phyloP scores from a whole-genome alignment of 345 rosid species.

The Carallia pectinifolia region DNA sequence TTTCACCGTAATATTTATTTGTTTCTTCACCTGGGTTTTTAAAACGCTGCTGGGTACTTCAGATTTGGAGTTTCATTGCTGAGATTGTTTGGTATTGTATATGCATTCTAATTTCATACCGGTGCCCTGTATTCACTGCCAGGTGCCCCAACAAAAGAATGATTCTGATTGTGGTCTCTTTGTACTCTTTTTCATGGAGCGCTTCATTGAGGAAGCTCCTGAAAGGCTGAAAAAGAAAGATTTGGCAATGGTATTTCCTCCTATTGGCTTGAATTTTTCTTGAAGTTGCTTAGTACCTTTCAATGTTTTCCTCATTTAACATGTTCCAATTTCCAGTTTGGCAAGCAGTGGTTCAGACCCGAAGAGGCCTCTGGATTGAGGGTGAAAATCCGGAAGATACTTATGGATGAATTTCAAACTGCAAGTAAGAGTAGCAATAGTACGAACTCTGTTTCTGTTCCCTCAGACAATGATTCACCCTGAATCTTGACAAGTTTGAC shows the following conservation, averaged over 20 bases:
- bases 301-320: neutral
- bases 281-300: neutral
- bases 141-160: slow-evolving; percentile 96
- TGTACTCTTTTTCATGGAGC: slow-evolving; percentile 81
- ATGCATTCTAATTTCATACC: neutral
- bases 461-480: slow-evolving; percentile 16
- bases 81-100: neutral
- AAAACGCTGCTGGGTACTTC: no score
- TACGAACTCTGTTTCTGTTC: slow-evolving; percentile 11
- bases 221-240: slow-evolving; percentile 76
- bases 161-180: slow-evolving; percentile 93
- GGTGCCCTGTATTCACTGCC: slow-evolving; percentile 10
- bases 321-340: slow-evolving; percentile 50
- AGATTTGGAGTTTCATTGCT: neutral
- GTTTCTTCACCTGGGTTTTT: neutral
- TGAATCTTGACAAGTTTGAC: slow-evolving; percentile 21
- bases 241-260: slow-evolving; percentile 57
- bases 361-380: slow-evolving; percentile 84
- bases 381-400: slow-evolving; percentile 52
- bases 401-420: slow-evolving; percentile 45
- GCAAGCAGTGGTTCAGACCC: slow-evolving; percentile 82
- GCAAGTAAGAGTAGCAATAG: slow-evolving; percentile 14
- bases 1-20: neutral
- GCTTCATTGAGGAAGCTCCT: slow-evolving; percentile 81
- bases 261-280: neutral